A percentile compares a stretch with the other conserved stretches of the same genome.
phyloP scores from a whole-genome alignment of 345 rosid species.

The Sisymbrium altissimum region DNA sequence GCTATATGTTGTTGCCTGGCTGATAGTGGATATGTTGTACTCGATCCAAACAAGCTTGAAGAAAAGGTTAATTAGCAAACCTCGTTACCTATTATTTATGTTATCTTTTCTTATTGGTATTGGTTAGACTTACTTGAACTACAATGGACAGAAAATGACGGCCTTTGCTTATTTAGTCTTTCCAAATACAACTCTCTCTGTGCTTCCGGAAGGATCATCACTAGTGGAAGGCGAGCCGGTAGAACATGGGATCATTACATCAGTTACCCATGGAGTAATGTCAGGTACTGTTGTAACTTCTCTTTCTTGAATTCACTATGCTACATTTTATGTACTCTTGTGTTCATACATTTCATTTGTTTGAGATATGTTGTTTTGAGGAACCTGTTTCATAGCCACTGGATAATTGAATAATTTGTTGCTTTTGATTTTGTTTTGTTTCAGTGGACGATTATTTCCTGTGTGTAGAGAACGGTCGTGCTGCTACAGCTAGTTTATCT shows the following conservation, averaged over 20 bases:
- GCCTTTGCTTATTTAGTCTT: conserved; percentile 79
- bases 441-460: conserved; percentile 71
- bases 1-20: conserved; percentile 84
- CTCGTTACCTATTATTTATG: neutral
- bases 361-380: neutral
- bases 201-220: conserved; percentile 49
- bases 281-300: conserved; percentile 49
- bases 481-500: conserved; percentile 66
- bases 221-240: conserved; percentile 50
- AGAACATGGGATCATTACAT: conserved; percentile 76
- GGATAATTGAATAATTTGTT: neutral
- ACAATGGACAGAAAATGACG: conserved; percentile 61
- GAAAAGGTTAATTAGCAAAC: conserved; percentile 58
- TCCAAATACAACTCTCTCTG: conserved; percentile 64
- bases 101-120: neutral
- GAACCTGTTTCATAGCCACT: neutral
- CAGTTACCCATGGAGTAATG: conserved; percentile 74
- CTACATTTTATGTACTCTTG: neutral
- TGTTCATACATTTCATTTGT: no score
- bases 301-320: neutral
- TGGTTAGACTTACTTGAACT: conserved; percentile 10
- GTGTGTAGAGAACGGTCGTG: conserved; percentile 67
- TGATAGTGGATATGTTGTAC: conserved; percentile 49
- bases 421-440: conserved; percentile 5
- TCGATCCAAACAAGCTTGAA: conserved; percentile 86